Conservation (phyloP, 768 basidiomycete genomes). For the Suillus lakei region DNA sequence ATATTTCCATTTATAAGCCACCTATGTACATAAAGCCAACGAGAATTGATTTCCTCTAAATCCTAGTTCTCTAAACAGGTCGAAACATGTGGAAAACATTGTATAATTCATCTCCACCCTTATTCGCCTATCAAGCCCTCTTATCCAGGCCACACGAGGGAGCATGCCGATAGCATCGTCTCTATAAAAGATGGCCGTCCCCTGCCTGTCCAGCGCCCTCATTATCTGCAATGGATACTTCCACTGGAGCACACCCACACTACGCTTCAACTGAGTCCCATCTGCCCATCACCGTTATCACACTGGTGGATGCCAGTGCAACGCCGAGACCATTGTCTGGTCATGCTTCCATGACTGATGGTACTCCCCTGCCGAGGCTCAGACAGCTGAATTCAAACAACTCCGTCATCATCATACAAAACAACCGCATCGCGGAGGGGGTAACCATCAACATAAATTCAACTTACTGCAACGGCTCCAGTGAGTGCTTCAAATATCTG, state of each 20-base stretch:
- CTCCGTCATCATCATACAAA: neutral
- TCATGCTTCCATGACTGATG: neutral
- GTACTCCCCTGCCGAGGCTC: neutral
- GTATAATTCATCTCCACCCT: no score
- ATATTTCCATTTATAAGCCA: no score
- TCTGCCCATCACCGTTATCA: no score
- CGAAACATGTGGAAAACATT: no score
- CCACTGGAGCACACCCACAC: neutral
- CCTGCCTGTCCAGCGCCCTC: neutral
- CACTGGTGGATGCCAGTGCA: neutral
- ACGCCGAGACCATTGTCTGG: neutral
- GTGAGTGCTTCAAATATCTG: neutral
- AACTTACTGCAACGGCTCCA: neutral
- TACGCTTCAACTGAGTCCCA: no score
- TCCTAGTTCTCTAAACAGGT: no score
- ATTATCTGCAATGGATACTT: neutral
- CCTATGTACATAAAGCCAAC: no score
- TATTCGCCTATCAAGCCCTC: no score
- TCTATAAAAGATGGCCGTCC: no score
- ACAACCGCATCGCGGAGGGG: neutral
- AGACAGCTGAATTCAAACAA: neutral
- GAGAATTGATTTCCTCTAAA: no score
- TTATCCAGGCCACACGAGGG: no score
- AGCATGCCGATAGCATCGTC: no score
- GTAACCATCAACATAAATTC: neutral